phyloP scores from a whole-genome alignment of 2,329 filamentous ascomycete species.

The Cladosporium sp. region DNA sequence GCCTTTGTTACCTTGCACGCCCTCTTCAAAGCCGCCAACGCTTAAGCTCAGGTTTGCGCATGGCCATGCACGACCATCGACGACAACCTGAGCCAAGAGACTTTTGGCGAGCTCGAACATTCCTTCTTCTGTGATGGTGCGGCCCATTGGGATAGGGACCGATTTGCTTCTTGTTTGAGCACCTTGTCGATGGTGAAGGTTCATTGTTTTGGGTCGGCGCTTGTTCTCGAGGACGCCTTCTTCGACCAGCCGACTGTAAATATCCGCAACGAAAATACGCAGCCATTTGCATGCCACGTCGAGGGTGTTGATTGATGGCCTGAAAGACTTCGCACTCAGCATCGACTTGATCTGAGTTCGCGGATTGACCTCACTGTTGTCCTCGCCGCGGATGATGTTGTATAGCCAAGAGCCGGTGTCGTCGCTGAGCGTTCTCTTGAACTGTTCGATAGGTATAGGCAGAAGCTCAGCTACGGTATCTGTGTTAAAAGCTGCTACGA shows the following conservation, averaged over 20 bases:
- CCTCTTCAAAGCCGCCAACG: constrained; percentile 91
- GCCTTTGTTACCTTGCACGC: constrained; percentile 77
- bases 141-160: constrained; percentile 74
- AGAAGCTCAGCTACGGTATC: constrained; percentile 78
- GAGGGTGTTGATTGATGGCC: constrained; percentile 74
- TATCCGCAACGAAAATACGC: constrained; percentile 87
- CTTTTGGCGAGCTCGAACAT: constrained; percentile 76
- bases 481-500: constrained; percentile 77
- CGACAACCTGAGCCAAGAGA: constrained; percentile 74
- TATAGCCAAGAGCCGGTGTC: constrained; percentile 87
- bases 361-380: constrained; percentile 84
- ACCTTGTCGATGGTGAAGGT: constrained; percentile 76
- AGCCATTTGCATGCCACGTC: constrained; percentile 86
- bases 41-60: constrained; percentile 87
- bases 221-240: constrained; percentile 88
- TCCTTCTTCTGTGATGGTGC: constrained; percentile 68
- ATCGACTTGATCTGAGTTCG: constrained; percentile 95
- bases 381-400: constrained; percentile 80
- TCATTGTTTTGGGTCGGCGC: constrained; percentile 81
- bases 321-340: constrained; percentile 94
- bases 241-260: constrained; percentile 84
- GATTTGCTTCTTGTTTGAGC: constrained; percentile 74
- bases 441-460: constrained; percentile 68
- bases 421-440: constrained; percentile 77
- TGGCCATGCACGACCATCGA: constrained; percentile 81